These are phyloP conservation scores for Sporothrix globosa DNA, from an alignment of 2,329 filamentous ascomycete genomes.

Conservation along the genomic window DNA sequence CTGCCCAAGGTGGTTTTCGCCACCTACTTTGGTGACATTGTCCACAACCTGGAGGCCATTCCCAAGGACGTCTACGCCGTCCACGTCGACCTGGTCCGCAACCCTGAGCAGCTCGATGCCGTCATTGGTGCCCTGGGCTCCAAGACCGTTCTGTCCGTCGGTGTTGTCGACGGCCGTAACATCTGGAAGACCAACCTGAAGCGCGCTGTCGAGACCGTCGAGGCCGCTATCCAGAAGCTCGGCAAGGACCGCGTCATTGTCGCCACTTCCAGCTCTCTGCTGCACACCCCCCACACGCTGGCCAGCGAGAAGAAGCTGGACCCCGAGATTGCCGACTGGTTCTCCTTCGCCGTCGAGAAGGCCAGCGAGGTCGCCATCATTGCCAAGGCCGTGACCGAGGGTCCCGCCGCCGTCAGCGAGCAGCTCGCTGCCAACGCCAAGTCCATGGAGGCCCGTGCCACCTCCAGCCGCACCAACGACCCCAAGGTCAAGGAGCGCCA, in stretches of 20 bases:
- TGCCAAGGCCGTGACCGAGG: conserved; percentile 94
- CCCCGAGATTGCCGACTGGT: conserved; percentile 92
- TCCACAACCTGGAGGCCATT: conserved; percentile 95
- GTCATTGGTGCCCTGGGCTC: conserved; percentile 81
- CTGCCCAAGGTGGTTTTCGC: conserved; percentile 88
- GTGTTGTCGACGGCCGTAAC: conserved; percentile 98
- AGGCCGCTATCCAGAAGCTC: conserved; percentile 88
- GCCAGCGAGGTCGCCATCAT: conserved; percentile 85
- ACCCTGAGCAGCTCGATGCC: conserved; percentile 93
- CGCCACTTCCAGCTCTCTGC: conserved; percentile 93
- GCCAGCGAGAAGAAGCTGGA: conserved; percentile 98
- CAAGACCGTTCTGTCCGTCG: conserved; percentile 87
- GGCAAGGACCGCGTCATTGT: conserved; percentile 98
- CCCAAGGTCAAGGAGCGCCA: conserved; percentile 96
- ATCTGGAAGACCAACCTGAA: conserved; percentile 99
- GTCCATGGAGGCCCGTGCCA: conserved; percentile 86
- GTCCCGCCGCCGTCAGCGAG: conserved; percentile 80
- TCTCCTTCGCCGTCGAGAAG: conserved; percentile 98
- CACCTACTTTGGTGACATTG: conserved; percentile 99
- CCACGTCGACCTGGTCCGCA: conserved; percentile 95
- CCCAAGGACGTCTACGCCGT: conserved; percentile 79
- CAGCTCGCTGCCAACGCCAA: conserved; percentile 97
- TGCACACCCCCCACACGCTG: conserved; percentile 97
- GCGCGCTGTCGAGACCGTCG: conserved; percentile 86
- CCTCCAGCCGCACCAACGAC: conserved; percentile 95